Percentiles rank a stretch among this genome's conserved stretches.
These are phyloP conservation scores for Suillus clintonianus DNA, from an alignment of 768 basidiomycete genomes.

Conservation along the genomic window DNA sequence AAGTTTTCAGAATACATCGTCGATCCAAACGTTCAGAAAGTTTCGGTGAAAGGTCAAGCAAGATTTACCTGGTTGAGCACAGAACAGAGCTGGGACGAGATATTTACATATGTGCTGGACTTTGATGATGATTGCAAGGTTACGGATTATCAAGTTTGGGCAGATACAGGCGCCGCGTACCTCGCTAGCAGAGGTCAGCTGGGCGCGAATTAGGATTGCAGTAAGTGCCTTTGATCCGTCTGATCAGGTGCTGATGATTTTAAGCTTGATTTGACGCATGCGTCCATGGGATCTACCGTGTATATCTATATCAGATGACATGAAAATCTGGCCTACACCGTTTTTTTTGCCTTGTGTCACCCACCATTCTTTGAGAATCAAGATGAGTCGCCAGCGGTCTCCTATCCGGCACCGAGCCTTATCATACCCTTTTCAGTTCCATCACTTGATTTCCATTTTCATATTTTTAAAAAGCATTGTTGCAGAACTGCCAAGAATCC, in stretches of 20 bases:
- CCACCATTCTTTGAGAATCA: not conserved
- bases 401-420: not conserved
- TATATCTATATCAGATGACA: no score
- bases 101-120: slow-evolving; percentile 59
- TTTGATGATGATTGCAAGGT: slow-evolving; percentile 60
- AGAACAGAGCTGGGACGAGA: slow-evolving; percentile 59
- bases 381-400: no score
- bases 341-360: not conserved
- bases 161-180: slow-evolving; percentile 66
- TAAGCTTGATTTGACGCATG: no score
- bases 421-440: not conserved
- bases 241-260: not conserved
- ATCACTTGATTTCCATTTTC: not conserved
- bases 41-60: slow-evolving; percentile 55
- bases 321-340: no score
- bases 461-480: not conserved
- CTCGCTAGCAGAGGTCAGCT: slow-evolving; percentile 56
- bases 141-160: slow-evolving; percentile 66
- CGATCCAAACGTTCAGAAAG: slow-evolving; percentile 50
- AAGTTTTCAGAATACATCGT: slow-evolving; percentile 56
- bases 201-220: slow-evolving; percentile 7
- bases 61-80: slow-evolving; percentile 59
- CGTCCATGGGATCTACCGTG: no score
- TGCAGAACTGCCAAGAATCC: not conserved
- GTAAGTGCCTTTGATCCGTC: not conserved